Evolutionary conservation across 345 rosid species (phyloP), one percentile per base, ranked within the genome.

Genomic region (Gossypium longicalyx): DNA sequence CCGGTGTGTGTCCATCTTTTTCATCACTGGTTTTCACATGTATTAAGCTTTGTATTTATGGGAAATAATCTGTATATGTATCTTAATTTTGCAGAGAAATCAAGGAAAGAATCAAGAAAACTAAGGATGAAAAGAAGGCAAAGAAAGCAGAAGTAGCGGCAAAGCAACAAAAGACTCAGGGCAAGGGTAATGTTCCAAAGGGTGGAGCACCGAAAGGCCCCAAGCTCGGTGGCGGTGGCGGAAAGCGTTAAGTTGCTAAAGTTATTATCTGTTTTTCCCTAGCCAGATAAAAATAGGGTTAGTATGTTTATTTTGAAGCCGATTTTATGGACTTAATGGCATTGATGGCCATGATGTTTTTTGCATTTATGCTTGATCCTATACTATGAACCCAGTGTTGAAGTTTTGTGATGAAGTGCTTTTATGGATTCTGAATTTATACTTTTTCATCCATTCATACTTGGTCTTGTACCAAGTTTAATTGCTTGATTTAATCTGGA

Each of bases 21-120:
- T 16, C 1, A 22, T 41, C 3, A 17, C 12, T 13, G 19, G 19
- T 64, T 27, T 51, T 7, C 13, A 25, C 27, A 11, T 38, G 13
- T 25, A 12, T 34, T n/a, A 27, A 48, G 19, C 17, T 29, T 15
- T 12, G 27, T 60, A 49, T 51, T 9, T 58, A 58, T 59, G 16
- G n/a, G n/a, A 17, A n/a, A 17, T 53, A 29, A 1, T 34, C 9
- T n/a, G 12, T 22, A 34, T 74, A 34, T 74, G 22, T 4, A 43
- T 9, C 60, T 23, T 9, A 57, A 11, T 72, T 44, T 1, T 78
- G 70, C 76, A 91, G 97, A 80, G 97, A 91, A 73, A 90, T 91
- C 22, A 90, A 91, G 84, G 94, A 91, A 82, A 87, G 97, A 78
- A 88, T 88, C 80, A 92, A 87, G 93, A 90, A 90, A 79, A 92